Conservation (phyloP, 2,329 filamentous ascomycete genomes). For the Ophiostoma pallidulum region DNA sequence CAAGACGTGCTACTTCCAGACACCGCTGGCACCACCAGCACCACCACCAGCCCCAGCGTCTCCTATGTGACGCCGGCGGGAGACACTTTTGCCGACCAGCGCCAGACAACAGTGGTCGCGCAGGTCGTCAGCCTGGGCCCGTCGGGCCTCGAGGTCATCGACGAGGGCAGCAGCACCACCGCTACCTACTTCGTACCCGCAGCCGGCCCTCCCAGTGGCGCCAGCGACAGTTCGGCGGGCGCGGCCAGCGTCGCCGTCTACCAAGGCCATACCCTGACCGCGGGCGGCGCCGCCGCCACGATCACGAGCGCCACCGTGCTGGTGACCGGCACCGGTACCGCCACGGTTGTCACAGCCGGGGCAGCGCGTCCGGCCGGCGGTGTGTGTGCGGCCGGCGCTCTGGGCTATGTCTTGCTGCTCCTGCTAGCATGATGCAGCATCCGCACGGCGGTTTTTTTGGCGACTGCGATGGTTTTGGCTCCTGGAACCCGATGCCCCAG, state of each 20-base stretch:
- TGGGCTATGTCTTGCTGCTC: neutral
- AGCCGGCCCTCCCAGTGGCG: neutral
- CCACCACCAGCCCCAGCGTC: neutral
- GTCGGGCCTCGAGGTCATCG: neutral
- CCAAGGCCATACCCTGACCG: neutral
- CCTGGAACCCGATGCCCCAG: too few relatives aligned
- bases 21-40: neutral
- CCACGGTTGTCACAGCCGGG: neutral
- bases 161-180: neutral
- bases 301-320: neutral
- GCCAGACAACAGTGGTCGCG: neutral
- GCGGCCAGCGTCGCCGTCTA: neutral
- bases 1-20: too few relatives aligned
- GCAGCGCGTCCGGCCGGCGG: neutral
- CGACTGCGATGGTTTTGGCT: too few relatives aligned
- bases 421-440: too few relatives aligned
- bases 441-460: too few relatives aligned
- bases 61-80: neutral
- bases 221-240: neutral
- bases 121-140: neutral
- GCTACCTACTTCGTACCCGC: neutral
- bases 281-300: neutral
- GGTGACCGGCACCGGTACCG: neutral
- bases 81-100: neutral
- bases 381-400: neutral